Evolutionary conservation across 2,329 filamentous ascomycete genomes (phyloP).

Genomic region (Raffaelea albimanens): DNA sequence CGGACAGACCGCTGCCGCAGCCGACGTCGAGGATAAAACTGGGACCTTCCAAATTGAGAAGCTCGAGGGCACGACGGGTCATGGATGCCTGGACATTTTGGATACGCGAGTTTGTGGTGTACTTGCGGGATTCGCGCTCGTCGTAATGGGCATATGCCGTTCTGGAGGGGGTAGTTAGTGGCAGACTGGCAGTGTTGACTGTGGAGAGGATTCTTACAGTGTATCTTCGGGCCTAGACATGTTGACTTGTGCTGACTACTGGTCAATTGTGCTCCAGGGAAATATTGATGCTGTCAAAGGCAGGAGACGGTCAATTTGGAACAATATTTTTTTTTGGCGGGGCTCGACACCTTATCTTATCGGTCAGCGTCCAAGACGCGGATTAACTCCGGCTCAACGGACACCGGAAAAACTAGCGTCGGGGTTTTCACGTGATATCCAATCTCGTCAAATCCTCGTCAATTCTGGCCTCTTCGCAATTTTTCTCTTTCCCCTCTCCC

Average conservation of each 20-base stretch:
- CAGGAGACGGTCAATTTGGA: slow-evolving; percentile 1
- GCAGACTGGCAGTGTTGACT: too few relatives aligned
- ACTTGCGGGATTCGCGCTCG: slow-evolving; percentile 90
- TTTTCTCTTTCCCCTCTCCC: not conserved
- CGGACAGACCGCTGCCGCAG: slow-evolving; percentile 88
- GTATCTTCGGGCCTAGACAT: slow-evolving; percentile 98
- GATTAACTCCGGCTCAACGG: slow-evolving; percentile 2
- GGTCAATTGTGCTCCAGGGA: too few relatives aligned
- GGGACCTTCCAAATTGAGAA: slow-evolving; percentile 70
- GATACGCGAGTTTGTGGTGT: slow-evolving; percentile 92
- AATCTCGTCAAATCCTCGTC: too few relatives aligned
- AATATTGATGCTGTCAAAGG: too few relatives aligned
- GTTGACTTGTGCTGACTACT: too few relatives aligned
- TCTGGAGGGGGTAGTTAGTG: slow-evolving; percentile 34
- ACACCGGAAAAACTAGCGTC: slow-evolving; percentile 1
- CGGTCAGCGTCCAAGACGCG: not conserved
- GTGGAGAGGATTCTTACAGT: slow-evolving; percentile 49
- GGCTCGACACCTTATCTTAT: slow-evolving; percentile 5
- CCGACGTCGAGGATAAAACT: slow-evolving; percentile 94
- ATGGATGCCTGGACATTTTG: slow-evolving; percentile 91
- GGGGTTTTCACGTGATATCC: too few relatives aligned
- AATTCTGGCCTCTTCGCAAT: not conserved
- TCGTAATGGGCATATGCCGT: slow-evolving; percentile 97
- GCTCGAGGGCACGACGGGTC: slow-evolving; percentile 86
- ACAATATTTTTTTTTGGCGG: slow-evolving; percentile 11